Percentiles rank a stretch among this genome's conserved stretches.
Conservation (phyloP, 2,329 filamentous ascomycete genomes). For the Aureobasidium sp. region DNA sequence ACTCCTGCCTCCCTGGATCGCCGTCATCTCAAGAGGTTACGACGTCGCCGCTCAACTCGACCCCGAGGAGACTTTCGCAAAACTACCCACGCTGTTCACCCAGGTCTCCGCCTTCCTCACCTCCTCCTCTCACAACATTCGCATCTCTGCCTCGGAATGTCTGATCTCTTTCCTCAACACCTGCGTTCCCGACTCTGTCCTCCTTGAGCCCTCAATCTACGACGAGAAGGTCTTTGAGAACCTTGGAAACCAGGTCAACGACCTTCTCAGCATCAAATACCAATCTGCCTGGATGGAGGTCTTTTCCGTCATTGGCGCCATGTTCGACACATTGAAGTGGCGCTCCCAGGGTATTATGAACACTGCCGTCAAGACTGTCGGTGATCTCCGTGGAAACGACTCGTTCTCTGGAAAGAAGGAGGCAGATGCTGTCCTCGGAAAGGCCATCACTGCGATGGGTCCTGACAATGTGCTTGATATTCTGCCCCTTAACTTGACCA, state of each 20-base stretch:
- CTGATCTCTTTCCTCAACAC: constrained; percentile 88
- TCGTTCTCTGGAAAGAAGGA: constrained; percentile 92
- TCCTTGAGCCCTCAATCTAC: constrained; percentile 83
- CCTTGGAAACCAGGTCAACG: constrained; percentile 63
- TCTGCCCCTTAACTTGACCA: constrained; percentile 77
- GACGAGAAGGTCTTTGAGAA: constrained; percentile 87
- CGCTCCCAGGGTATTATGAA: constrained; percentile 70
- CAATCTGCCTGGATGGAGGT: constrained; percentile 93
- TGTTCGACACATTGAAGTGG: constrained; percentile 85
- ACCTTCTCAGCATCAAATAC: constrained; percentile 80
- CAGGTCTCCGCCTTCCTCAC: constrained; percentile 76
- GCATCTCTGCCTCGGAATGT: constrained; percentile 90
- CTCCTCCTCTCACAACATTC: constrained; percentile 85
- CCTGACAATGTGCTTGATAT: constrained; percentile 75
- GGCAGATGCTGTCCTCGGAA: constrained; percentile 81
- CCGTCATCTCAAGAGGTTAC: constrained; percentile 87
- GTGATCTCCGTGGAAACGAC: constrained; percentile 79
- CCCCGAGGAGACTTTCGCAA: constrained; percentile 85
- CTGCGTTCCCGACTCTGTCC: constrained; percentile 74
- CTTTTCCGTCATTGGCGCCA: constrained; percentile 77
- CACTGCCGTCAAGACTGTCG: constrained; percentile 69
- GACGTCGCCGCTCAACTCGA: constrained; percentile 86
- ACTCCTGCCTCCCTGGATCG: constrained; percentile 91
- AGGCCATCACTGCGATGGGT: constrained; percentile 83
- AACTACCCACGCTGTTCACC: constrained; percentile 75